Percentiles rank a stretch among this genome's conserved stretches.
These are phyloP conservation scores for Talaromyces adpressus DNA, from an alignment of 495 filamentous ascomycete genomes.

Conservation along the genomic window DNA sequence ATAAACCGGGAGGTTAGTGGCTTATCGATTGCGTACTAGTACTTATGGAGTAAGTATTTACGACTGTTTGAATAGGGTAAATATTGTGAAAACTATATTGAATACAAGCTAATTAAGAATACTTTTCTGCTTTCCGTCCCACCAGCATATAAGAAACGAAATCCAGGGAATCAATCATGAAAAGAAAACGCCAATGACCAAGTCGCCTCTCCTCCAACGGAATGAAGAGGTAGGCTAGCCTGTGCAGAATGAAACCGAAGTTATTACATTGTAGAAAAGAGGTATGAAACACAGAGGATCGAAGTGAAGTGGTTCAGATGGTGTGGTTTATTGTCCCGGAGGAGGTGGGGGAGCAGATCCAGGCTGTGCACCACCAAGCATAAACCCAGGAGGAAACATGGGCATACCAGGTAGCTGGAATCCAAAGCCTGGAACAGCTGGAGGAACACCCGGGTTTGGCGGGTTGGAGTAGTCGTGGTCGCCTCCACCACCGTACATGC, in stretches of 20 bases:
- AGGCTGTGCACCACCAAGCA: constrained; percentile 39
- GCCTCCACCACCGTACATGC: constrained; percentile 7
- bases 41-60: not conserved
- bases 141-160: not conserved
- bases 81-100: not conserved
- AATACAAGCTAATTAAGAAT: not conserved
- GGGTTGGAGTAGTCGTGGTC: constrained; percentile 34
- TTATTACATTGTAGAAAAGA: not conserved
- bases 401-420: constrained; percentile 65
- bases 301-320: not conserved
- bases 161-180: not conserved
- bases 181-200: not conserved
- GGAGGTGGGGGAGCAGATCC: constrained; percentile 27
- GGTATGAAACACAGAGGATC: not conserved
- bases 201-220: not conserved
- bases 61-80: not conserved
- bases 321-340: constrained; percentile 29
- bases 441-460: constrained; percentile 50
- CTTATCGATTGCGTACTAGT: not conserved
- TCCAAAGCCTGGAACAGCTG: constrained; percentile 57
- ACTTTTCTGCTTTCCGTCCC: not conserved
- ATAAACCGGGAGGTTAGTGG: not conserved
- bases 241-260: not conserved
- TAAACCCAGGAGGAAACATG: constrained; percentile 60
- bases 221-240: not conserved